These are phyloP conservation scores for Fonsecaea monophora DNA, from an alignment of 2,329 filamentous ascomycete species.

Conservation along the genomic window DNA sequence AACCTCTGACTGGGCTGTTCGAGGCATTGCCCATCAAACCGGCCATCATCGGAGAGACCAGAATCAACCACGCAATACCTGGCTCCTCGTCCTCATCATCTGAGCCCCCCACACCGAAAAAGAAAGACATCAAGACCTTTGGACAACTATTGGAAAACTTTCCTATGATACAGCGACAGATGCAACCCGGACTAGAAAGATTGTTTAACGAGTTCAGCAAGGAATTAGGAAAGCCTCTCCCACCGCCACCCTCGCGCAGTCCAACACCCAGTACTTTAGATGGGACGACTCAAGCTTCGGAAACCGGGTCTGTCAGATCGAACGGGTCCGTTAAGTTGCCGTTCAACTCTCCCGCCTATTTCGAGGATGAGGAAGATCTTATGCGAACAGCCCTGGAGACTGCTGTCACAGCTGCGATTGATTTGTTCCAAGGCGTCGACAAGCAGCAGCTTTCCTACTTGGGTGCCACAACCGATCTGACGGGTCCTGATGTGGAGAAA, in stretches of 20 bases:
- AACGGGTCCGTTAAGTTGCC: slow-evolving; percentile 53
- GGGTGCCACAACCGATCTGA: slow-evolving; percentile 90
- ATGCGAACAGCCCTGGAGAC: slow-evolving; percentile 90
- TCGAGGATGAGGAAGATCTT: slow-evolving; percentile 88
- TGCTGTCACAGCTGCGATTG: slow-evolving; percentile 89
- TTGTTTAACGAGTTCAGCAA: slow-evolving; percentile 87
- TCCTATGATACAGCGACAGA: slow-evolving; percentile 93
- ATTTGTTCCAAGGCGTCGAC: slow-evolving; percentile 93
- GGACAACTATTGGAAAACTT: slow-evolving; percentile 89
- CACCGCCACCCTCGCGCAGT: slow-evolving; percentile 64
- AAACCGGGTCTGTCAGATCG: slow-evolving; percentile 42
- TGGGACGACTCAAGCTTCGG: slow-evolving; percentile 40
- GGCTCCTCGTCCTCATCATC: slow-evolving; percentile 39
- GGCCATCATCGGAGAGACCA: slow-evolving; percentile 37
- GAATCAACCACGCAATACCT: slow-evolving; percentile 37
- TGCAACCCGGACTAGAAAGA: slow-evolving; percentile 89
- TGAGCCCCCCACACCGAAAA: slow-evolving; percentile 61
- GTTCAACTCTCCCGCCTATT: slow-evolving; percentile 70
- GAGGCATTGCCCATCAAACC: slow-evolving; percentile 65
- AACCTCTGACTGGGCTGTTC: slow-evolving; percentile 81
- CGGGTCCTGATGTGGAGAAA: slow-evolving; percentile 87
- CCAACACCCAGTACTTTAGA: slow-evolving; percentile 28
- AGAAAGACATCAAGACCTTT: slow-evolving; percentile 92
- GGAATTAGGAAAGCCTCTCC: slow-evolving; percentile 83
- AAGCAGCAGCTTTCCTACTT: slow-evolving; percentile 92